Base-by-base conservation (phyloP, 2,329 filamentous ascomycete genomes). In the Cytospora schulzeri region DNA sequence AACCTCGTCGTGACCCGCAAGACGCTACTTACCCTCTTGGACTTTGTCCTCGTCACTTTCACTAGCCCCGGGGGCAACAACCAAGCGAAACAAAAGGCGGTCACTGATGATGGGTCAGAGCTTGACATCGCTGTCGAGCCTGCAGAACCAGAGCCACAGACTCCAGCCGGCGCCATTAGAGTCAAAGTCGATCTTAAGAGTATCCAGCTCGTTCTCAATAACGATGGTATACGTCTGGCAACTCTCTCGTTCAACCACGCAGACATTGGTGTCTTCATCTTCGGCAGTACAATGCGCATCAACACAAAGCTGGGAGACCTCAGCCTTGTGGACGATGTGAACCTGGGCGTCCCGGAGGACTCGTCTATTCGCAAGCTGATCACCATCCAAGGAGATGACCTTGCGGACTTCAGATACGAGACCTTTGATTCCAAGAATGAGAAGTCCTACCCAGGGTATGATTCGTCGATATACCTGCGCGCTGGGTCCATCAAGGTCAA, bases 401-500 rank as follows among this genome's bases (percentile, higher is more conserved):
- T 99, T 22, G 94, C 94, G 1, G 95, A 99, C 75, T 98, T 99
- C 80, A 91, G 92, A 62, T 99, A 99, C 71, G 92, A 99, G 76
- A 99, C 95, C 0, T 99, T 96, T 71, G 93, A 98, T 74, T 76
- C 89, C 0, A 83, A 85, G 26, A 88, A 88, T 64, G 71, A 75
- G 2, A 85, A 90, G 60, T 83, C 86, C 14, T 98, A 98, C 71
- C 96, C 95, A 7, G 96, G 95, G 14, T 97, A 98, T 72, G 94
- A 98, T 73, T 95, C 92, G 17, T 94, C 93, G 1, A 88, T 99
- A 33, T 96, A 88, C 72, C 81, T 99, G 14, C 88, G 94, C 41
- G 94, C 95, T 22, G 95, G 95, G 1, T 99, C 95, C 0, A 90
- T 99, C 75, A 98, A 96, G 78, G 83, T 99, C 74, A 98, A 97